phyloP scores from a whole-genome alignment of 805 yeast species.

The Candida piceae region DNA sequence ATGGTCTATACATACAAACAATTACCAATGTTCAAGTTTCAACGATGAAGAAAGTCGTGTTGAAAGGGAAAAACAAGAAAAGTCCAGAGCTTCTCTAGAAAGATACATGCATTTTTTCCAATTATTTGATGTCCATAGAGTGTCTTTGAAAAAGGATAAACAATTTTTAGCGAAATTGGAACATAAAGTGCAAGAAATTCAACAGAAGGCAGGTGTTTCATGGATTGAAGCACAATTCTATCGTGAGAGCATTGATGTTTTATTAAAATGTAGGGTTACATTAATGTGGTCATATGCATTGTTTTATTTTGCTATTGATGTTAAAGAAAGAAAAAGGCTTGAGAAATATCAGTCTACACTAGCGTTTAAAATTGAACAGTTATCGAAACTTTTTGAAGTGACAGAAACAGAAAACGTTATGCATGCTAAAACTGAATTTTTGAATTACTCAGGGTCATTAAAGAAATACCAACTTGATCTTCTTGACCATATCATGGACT shows the following conservation, averaged over 20 bases:
- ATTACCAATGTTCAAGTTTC: conserved; percentile 58
- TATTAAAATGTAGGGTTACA: conserved; percentile 66
- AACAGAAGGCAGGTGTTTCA: conserved; percentile 58
- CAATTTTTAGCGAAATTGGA: conserved; percentile 60
- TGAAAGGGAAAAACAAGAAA: conserved; percentile 35
- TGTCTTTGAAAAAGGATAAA: conserved; percentile 68
- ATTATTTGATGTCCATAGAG: conserved; percentile 70
- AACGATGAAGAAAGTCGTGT: conserved; percentile 38
- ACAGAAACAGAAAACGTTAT: conserved; percentile 26
- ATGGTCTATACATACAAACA: conserved; percentile 68
- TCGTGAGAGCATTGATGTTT: conserved; percentile 60
- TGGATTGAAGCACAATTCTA: conserved; percentile 89
- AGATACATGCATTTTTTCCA: conserved; percentile 73
- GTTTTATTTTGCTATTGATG: conserved; percentile 54
- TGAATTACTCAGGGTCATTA: conserved; percentile 19
- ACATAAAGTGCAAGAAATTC: conserved; percentile 55
- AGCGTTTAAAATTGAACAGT: conserved; percentile 25
- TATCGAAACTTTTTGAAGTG: conserved; percentile 32
- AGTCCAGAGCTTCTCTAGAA: conserved; percentile 45
- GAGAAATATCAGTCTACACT: conserved; percentile 35
- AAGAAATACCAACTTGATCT: conserved; percentile 14
- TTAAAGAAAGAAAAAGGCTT: conserved; percentile 53
- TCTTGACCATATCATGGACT: conserved; percentile 23
- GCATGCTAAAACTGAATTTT: conserved; percentile 20
- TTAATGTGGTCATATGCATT: conserved; percentile 90